Percentiles rank a stretch among this genome's conserved stretches.
Evolutionary conservation across 208 protist species (phyloP).

Genomic region (Trypanosoma avium): DNA sequence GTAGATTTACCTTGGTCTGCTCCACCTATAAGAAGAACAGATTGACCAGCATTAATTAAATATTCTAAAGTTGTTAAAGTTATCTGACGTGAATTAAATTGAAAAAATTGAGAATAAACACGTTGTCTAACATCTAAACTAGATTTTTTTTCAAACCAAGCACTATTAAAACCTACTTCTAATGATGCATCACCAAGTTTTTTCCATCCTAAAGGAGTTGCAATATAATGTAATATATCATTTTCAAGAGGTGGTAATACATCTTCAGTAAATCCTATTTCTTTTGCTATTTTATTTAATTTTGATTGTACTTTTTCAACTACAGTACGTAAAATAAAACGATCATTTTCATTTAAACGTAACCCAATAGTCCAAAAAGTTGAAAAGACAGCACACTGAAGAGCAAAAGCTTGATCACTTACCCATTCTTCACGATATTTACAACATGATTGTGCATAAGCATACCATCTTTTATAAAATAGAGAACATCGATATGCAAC

Average conservation of each 20-base stretch:
- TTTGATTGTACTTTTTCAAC: conserved; percentile 18
- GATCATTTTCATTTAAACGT: conserved; percentile 16
- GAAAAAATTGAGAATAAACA: conserved; percentile 66
- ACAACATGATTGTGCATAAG: conserved; percentile 36
- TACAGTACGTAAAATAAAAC: conserved; percentile 6
- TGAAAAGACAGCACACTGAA: conserved; percentile 64
- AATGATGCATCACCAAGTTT: conserved; percentile 45
- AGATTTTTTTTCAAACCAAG: neutral
- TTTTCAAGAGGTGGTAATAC: conserved; percentile 28
- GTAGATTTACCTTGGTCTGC: conserved; percentile 67
- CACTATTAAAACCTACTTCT: conserved; percentile 26
- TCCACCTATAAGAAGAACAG: conserved; percentile 58
- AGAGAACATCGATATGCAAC: conserved; percentile 34
- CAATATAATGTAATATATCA: conserved; percentile 42
- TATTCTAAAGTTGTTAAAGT: conserved; percentile 66
- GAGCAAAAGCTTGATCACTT: conserved; percentile 36
- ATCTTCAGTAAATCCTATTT: conserved; percentile 30
- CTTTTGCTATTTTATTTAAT: conserved; percentile 18
- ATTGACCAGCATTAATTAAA: conserved; percentile 74
- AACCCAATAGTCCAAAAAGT: conserved; percentile 56
- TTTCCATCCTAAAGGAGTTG: conserved; percentile 64
- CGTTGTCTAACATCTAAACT: conserved; percentile 29
- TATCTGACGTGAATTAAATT: conserved; percentile 46
- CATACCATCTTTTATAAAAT: conserved; percentile 61
- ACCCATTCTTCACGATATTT: conserved; percentile 34